Base-by-base conservation (phyloP, 768 basidiomycete genomes). In the Boletus subparvulus region DNA sequence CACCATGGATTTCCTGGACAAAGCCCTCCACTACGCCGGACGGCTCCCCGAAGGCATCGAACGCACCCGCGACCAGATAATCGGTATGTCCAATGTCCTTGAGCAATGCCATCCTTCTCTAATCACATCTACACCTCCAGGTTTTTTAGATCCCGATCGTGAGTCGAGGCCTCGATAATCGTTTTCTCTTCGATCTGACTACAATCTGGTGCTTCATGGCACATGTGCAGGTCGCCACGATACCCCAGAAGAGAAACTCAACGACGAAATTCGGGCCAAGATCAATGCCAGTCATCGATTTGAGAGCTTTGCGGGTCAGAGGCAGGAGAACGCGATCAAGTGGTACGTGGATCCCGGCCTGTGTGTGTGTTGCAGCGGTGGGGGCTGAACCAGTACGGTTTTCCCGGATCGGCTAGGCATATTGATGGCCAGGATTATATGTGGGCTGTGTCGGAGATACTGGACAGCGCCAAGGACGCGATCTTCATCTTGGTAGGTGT, bases 351-450 rank as follows among this genome's bases (percentile, higher is more conserved):
- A 44, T 41, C 24, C 2, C 21, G 12, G 8, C 11, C 26, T 6
- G 43, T 16, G 21, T 11, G n/a, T 37, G 13, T 44, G 26, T 21
- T n/a, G 49, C 35, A 21, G 12, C 26, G 28, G 40, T 26, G 14
- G 21, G n/a, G 30, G 14, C 56, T 59, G 28, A 61, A 6, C 3
- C 21, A n/a, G 19, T 21, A 39, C 6, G 37, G 16, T 14, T 12
- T 44, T 35, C 26, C 30, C 35, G 21, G 21, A 17, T 21, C 30
- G 45, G 32, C 39, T 37, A 84, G 88, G 87, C 93, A 94, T 68
- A 81, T 96, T 46, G 95, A 96, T 64, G 96, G 96, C 0, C 92
- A 97, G 55, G 95, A 98, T 74, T 98, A 96, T 71, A 90, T 98
- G 82, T 98, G 89, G 83, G 95, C 96, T 0, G 69, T 97, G 36